Evolutionary conservation across 2,329 filamentous ascomycete genomes (phyloP).

Genomic region (Penicillium italicum): DNA sequence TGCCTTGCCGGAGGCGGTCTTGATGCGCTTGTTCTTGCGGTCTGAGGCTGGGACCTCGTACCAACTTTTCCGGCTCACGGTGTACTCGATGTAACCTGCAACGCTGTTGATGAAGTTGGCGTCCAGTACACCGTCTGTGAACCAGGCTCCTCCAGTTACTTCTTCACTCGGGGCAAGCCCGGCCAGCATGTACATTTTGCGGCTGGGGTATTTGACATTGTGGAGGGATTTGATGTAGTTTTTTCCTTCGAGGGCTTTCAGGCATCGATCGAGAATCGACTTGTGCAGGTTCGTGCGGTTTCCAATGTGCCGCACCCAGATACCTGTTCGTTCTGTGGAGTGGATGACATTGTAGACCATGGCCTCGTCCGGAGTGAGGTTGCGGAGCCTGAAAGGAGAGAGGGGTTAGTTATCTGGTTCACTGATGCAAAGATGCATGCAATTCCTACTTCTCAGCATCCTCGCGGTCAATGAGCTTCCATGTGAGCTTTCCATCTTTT

Average conservation of each 20-base stretch:
- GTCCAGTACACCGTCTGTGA: slow-evolving; percentile 85
- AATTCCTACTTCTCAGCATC: slow-evolving; percentile 47
- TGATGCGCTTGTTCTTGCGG: slow-evolving; percentile 43
- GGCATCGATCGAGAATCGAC: slow-evolving; percentile 70
- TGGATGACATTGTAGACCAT: slow-evolving; percentile 89
- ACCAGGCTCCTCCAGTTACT: slow-evolving; percentile 91
- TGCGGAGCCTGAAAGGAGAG: slow-evolving; percentile 34
- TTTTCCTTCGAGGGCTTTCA: slow-evolving; percentile 80
- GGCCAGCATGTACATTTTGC: slow-evolving; percentile 94
- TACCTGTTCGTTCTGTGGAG: slow-evolving; percentile 75
- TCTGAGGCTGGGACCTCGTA: slow-evolving; percentile 49
- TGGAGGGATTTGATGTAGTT: slow-evolving; percentile 84
- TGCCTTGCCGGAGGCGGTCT: slow-evolving; percentile 33
- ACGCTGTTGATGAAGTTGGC: slow-evolving; percentile 80
- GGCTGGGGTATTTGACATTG: slow-evolving; percentile 82
- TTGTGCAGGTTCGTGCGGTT: slow-evolving; percentile 78
- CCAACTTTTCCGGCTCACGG: slow-evolving; percentile 69
- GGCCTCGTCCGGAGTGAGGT: slow-evolving; percentile 64
- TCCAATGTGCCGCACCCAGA: slow-evolving; percentile 87
- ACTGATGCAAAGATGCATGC: background rate
- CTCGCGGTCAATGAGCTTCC: slow-evolving; percentile 48
- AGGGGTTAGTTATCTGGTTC: slow-evolving; percentile 6
- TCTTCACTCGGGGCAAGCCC: slow-evolving; percentile 81
- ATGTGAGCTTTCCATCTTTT: slow-evolving; percentile 44
- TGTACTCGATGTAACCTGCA: slow-evolving; percentile 68